These are phyloP conservation scores for Candida piceae DNA, from an alignment of 805 yeast genomes.

Conservation along the genomic window DNA sequence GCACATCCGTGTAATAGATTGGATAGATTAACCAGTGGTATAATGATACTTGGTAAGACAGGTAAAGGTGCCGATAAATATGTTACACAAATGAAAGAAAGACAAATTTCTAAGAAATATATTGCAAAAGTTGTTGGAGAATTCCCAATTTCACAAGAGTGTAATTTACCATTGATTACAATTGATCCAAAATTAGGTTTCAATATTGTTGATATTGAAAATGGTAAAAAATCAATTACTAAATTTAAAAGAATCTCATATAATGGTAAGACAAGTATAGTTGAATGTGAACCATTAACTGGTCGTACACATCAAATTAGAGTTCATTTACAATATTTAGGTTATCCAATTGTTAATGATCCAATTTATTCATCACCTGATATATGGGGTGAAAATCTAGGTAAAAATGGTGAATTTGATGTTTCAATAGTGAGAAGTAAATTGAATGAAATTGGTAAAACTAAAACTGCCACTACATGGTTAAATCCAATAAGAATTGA, in stretches of 20 bases:
- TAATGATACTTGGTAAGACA: slow-evolving; percentile 85
- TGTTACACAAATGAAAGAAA: slow-evolving; percentile 64
- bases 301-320: slow-evolving; percentile 96
- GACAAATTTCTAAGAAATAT: slow-evolving; percentile 76
- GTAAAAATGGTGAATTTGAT: slow-evolving; percentile 51
- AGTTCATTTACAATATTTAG: slow-evolving; percentile 86
- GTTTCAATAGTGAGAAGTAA: slow-evolving; percentile 38
- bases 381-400: slow-evolving; percentile 78
- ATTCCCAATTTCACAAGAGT: slow-evolving; percentile 60
- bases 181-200: slow-evolving; percentile 70
- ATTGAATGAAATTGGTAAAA: slow-evolving; percentile 67
- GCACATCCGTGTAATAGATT: slow-evolving; percentile 86
- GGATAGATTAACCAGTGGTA: slow-evolving; percentile 87
- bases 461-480: slow-evolving; percentile 65
- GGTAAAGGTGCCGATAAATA: slow-evolving; percentile 73
- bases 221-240: slow-evolving; percentile 74
- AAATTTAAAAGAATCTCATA: slow-evolving; percentile 61
- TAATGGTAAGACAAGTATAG: slow-evolving; percentile 63
- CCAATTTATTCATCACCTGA: slow-evolving; percentile 76
- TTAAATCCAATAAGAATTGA: slow-evolving; percentile 36
- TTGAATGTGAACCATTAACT: slow-evolving; percentile 78
- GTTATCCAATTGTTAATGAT: slow-evolving; percentile 87
- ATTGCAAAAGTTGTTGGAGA: slow-evolving; percentile 84
- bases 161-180: slow-evolving; percentile 65
- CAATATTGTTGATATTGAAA: slow-evolving; percentile 46